Evolutionary conservation across 2,329 filamentous ascomycete genomes (phyloP), one percentile per base, ranked within the genome.

Genomic region (Aspergillus sp.): DNA sequence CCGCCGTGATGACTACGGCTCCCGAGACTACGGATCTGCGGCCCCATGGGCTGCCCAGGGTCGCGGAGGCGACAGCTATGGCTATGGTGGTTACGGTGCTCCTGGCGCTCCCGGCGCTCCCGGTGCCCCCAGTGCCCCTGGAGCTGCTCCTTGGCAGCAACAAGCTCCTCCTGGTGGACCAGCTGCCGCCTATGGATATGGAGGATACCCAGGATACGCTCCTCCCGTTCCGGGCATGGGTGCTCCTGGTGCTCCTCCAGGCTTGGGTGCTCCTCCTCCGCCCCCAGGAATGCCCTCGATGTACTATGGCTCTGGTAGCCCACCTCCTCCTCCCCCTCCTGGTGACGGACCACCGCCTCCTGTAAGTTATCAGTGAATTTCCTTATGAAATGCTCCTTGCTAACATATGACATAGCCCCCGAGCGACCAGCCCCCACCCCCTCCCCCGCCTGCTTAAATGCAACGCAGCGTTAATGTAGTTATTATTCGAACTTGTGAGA

Each of bases 91-190:
- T 37, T 68, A 69, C 44, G 62, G 62, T 35, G 57, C 65, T 37
- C 63, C 55, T 33, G 61, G 62, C 47, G 62, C 62, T 42, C 64
- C 66, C 37, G 59, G 70, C 47, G 68, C 66, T 49, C 70, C 72
- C 42, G 68, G 73, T 45, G 69, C 68, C 31, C 56, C 64, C 19
- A 63, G 58, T 39, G 60, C 68, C 33, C 57, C 65, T 13, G 64
- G 59, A 37, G 61, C 64, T 53, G 74, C 75, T 50, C 80, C 83
- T 13, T 86, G 83, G 82, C 79, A 85, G 47, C 81, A 84, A 58
- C 75, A 71, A 54, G 68, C 68, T 46, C 66, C 73, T 39, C 61
- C 65, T 42, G 66, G 65, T 37, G 67, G 63, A 28, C 68, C 68
- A 45, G 58, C 65, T 26, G 68, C 19, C 19, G 19, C 78, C 45